Evolutionary conservation across 768 basidiomycete genomes (phyloP).

Genomic region (Trichaptum fuscoviolaceum): DNA sequence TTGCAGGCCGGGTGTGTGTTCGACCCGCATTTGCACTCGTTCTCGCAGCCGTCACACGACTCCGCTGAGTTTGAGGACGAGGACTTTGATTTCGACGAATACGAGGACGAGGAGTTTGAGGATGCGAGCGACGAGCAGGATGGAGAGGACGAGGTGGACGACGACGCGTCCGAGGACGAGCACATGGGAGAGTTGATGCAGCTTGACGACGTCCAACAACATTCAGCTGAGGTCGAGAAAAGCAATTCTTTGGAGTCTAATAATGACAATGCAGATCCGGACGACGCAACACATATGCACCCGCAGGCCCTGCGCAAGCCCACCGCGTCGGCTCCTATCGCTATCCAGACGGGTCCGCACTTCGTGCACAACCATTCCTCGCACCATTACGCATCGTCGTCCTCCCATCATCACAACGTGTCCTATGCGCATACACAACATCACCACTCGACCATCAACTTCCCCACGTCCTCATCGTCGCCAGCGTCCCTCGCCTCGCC

Average conservation of each 20-base stretch:
- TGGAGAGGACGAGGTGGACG: slow-evolving; percentile 25
- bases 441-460: slow-evolving; percentile 11
- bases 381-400: neutral
- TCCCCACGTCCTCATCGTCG: slow-evolving; percentile 12
- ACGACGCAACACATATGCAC: slow-evolving; percentile 1
- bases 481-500: slow-evolving; percentile 14
- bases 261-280: neutral
- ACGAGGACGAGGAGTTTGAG: slow-evolving; percentile 24
- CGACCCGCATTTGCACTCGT: slow-evolving; percentile 17
- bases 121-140: slow-evolving; percentile 27
- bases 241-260: slow-evolving; percentile 26
- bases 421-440: slow-evolving; percentile 3
- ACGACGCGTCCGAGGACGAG: slow-evolving; percentile 10
- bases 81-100: slow-evolving; percentile 15
- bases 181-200: neutral
- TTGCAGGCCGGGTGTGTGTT: slow-evolving; percentile 27
- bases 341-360: neutral
- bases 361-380: neutral
- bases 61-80: slow-evolving; percentile 16
- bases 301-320: slow-evolving; percentile 3
- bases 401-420: neutral
- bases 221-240: slow-evolving; percentile 22
- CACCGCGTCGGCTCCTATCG: neutral
- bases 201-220: slow-evolving; percentile 20
- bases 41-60: neutral